Evolutionary conservation across 2,329 filamentous ascomycete genomes (phyloP), one percentile per base, ranked within the genome.

Genomic region (Cercospora janseana): DNA sequence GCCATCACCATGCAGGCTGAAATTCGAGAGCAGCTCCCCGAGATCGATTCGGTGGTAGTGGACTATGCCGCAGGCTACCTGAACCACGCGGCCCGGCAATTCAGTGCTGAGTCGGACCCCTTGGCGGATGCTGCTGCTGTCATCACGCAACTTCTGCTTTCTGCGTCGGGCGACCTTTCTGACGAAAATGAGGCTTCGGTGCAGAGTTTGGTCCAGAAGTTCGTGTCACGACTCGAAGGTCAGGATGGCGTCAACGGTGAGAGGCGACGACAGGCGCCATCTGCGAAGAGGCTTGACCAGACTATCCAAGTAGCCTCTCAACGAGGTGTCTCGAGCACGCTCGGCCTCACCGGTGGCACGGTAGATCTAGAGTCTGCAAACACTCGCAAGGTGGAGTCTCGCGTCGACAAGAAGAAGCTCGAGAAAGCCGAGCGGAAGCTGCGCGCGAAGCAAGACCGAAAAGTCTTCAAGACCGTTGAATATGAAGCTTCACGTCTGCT

Each of bases 341-440:
- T 98, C 60, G 92, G 90, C 16, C 83, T 98, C 43, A 82, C 91
- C 6, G 87, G 86, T 46, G 88, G 83, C 48, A 85, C 79, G 52
- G 89, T 98, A 29, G 93, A 98, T 66, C 79, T 98, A 20, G 93
- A 98, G 71, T 94, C 92, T 49, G 90, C 91, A 66, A 95, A 94
- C 67, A 79, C 82, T 29, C 82, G 92, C 64, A 97, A 97, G 74
- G 88, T 98, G 51, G 93, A 98, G 75, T 97, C 92, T 63, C 89
- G 92, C 69, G 93, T 98, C 54, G 93, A 98, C 73, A 85, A 86
- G 68, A 98, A 97, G 85, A 98, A 98, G 79, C 83, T 98, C 15
- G 93, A 98, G 72, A 98, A 98, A 75, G 93, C 93, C 1, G 93
- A 98, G 74, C 81, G 88, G 60, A 98, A 98, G 77, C 93, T 98